A percentile compares a stretch with the other conserved stretches of the same genome.
phyloP scores from a whole-genome alignment of 2,329 filamentous ascomycete genomes.

The Beauveria caledonica region DNA sequence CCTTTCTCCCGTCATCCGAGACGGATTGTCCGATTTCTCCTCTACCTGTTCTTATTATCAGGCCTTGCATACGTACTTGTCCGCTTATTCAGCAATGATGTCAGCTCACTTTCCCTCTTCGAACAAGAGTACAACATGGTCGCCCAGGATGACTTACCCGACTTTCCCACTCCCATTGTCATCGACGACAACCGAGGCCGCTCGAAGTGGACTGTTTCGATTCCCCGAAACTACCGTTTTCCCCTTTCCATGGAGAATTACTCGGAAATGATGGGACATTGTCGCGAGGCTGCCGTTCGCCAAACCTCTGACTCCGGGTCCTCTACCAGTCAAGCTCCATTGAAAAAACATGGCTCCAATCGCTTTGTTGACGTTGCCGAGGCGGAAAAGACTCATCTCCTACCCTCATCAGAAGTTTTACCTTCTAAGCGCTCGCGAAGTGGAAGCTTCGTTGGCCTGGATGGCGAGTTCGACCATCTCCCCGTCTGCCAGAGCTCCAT shows the following conservation, averaged over 20 bases:
- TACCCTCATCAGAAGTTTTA: constrained; percentile 37
- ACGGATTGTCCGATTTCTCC: constrained; percentile 46
- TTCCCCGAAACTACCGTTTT: constrained; percentile 58
- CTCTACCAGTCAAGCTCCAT: constrained; percentile 32
- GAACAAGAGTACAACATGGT: constrained; percentile 57
- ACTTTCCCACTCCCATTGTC: constrained; percentile 64
- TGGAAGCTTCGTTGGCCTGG: constrained; percentile 41
- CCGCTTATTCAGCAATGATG: constrained; percentile 21
- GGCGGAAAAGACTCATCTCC: constrained; percentile 55
- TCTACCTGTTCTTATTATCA: constrained; percentile 44
- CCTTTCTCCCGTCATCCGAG: constrained; percentile 41
- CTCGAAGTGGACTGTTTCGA: constrained; percentile 72
- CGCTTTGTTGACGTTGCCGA: constrained; percentile 65
- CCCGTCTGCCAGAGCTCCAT: constrained; percentile 61
- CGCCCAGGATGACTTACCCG: constrained; percentile 55
- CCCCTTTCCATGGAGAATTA: constrained; percentile 61
- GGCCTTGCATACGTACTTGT: constrained; percentile 41
- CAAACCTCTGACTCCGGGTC: constrained; percentile 38
- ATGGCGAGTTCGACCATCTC: constrained; percentile 34
- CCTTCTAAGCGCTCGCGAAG: constrained; percentile 30
- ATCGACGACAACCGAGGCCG: constrained; percentile 57
- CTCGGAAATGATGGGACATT: constrained; percentile 58
- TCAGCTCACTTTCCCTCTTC: constrained; percentile 36
- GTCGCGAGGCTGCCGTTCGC: constrained; percentile 53
- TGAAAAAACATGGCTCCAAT: constrained; percentile 50